Evolutionary conservation across 768 basidiomycete species (phyloP), one percentile per base, ranked within the genome.

Genomic region (Pisolithus albus): DNA sequence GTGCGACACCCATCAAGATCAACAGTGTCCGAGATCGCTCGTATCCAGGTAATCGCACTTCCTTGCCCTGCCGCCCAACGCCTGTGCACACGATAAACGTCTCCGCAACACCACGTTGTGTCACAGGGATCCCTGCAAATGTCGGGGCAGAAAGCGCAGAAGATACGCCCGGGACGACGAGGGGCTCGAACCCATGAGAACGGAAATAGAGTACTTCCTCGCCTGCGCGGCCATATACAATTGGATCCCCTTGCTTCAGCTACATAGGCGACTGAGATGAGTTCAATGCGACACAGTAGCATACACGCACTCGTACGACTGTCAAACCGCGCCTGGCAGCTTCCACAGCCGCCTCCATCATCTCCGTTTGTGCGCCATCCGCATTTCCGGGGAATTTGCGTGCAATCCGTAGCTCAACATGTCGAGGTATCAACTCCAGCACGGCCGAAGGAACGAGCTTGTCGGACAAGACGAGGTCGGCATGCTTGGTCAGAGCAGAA

Each of bases 181-280:
- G 70, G 5, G 86, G 81, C 56, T 92, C 86, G 65, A 86, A 88
- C 2, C 92, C 94, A 44, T 84, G 83, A 45, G 81, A 69, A 11
- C 94, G 83, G 79, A 98, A 95, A 71, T 87, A 92, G 19, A 95
- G 76, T 1, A 97, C 82, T 69, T 99, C 96, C 64, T 98, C 95
- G 28, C 94, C 94, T 0, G 87, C 87, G 21, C 96, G 84, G 3
- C 91, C 96, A 63, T 96, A 99, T 0, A 99, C 82, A 15, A 87
- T 84, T 10, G 96, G 96, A 64, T 99, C 96, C 11, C 96, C 96
- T 75, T 98, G 96, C 71, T 99, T 98, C 16, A 99, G 76, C 88
- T 92, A 46, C 19, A 41, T 40, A 9, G 16, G 9, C 42, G 45
- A 52, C 39, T 37, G 40, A 47, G 11, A 34, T 5, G 47, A 32